Conservation (phyloP, 345 rosid species). For the Pistacia integerrima region DNA sequence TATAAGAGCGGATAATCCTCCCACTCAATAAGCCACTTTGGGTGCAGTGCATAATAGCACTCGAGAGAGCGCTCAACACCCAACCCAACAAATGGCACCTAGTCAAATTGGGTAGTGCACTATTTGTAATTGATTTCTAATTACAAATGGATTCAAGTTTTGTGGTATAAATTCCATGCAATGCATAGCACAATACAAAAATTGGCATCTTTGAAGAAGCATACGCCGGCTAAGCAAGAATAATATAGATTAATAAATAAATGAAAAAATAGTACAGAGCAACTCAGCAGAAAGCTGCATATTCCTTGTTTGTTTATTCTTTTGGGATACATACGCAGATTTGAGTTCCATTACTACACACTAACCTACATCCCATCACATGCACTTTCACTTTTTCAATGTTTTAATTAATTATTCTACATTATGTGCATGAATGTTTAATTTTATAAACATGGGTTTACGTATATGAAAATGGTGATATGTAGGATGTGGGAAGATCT, state of each 20-base stretch:
- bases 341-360: not conserved
- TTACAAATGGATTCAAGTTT: not conserved
- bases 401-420: too few species aligned
- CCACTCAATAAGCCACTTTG: too few species aligned
- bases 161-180: not conserved
- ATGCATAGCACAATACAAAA: not conserved
- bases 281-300: not conserved
- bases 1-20: too few species aligned
- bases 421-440: too few species aligned
- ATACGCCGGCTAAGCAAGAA: not conserved
- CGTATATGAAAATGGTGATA: not conserved
- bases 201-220: not conserved
- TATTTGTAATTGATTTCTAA: not conserved
- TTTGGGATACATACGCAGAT: not conserved
- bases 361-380: not conserved
- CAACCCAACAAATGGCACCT: not conserved
- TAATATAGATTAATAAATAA: not conserved
- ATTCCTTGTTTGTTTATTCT: not conserved
- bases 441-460: too few species aligned
- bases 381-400: not conserved
- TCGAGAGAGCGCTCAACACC: too few species aligned
- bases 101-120: not conserved
- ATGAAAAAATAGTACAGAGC: not conserved
- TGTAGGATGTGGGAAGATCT: not conserved
- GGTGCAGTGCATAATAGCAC: too few species aligned